Conservation (phyloP, 495 filamentous ascomycete species). For the Venustampulla echinocandica region DNA sequence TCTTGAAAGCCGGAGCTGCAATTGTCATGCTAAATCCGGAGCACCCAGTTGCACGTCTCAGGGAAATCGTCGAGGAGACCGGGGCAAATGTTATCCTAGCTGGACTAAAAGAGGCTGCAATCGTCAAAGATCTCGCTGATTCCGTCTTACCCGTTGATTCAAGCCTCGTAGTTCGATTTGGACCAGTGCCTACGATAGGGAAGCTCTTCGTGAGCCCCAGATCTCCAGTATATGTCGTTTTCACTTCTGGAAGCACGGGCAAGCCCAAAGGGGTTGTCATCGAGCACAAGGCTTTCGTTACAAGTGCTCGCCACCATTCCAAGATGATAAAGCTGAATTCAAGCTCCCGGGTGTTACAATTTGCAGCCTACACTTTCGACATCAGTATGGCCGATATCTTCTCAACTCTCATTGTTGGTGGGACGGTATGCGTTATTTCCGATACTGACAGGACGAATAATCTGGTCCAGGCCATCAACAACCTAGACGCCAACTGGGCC, state of each 20-base stretch:
- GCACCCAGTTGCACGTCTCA: constrained; percentile 9
- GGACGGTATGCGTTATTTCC: background rate
- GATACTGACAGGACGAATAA: too few relatives aligned
- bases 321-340: background rate
- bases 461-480: too few relatives aligned
- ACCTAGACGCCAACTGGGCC: too few relatives aligned
- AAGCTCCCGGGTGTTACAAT: constrained; percentile 3
- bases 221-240: constrained; percentile 29
- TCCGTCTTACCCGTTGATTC: constrained; percentile 8
- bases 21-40: constrained; percentile 43
- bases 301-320: background rate
- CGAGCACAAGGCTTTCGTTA: background rate
- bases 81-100: background rate
- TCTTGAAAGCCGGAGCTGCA: constrained; percentile 32
- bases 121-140: background rate
- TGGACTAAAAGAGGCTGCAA: too few relatives aligned
- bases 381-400: background rate
- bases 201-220: constrained; percentile 14
- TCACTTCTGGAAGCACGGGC: constrained; percentile 41
- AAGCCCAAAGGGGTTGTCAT: constrained; percentile 34
- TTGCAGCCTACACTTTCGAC: constrained; percentile 1
- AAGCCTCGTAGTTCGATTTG: constrained; percentile 10
- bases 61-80: background rate
- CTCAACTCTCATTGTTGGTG: background rate
- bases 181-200: background rate